These are phyloP conservation scores for Paramecium bursaria DNA, from an alignment of 73 alveolate genomes.

Conservation along the genomic window DNA sequence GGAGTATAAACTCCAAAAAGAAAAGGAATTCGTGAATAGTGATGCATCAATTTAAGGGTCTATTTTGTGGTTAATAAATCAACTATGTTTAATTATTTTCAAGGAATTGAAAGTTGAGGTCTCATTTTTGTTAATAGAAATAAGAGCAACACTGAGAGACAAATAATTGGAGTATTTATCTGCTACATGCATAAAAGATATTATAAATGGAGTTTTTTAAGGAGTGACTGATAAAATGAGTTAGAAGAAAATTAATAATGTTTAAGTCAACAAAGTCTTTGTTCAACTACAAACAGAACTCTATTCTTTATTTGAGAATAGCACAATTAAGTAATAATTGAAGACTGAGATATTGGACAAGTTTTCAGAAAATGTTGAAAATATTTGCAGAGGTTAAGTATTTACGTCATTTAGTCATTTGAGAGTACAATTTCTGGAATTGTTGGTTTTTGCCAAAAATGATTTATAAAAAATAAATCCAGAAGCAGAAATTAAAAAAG, in stretches of 20 bases:
- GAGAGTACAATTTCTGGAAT: slow-evolving; percentile 52
- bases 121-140: neutral
- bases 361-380: slow-evolving; percentile 63
- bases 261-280: neutral
- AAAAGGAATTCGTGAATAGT: slow-evolving; percentile 27
- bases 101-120: slow-evolving; percentile 37
- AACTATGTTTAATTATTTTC: slow-evolving; percentile 4
- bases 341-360: slow-evolving; percentile 61
- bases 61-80: slow-evolving; percentile 21
- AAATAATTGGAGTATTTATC: slow-evolving; percentile 27
- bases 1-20: slow-evolving; percentile 1
- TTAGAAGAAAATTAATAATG: slow-evolving; percentile 61
- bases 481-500: slow-evolving; percentile 17
- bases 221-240: slow-evolving; percentile 63
- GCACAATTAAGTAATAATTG: slow-evolving; percentile 20
- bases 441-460: slow-evolving; percentile 48
- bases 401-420: slow-evolving; percentile 64
- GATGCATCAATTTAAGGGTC: slow-evolving; percentile 34
- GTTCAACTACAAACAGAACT: slow-evolving; percentile 4
- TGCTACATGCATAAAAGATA: slow-evolving; percentile 44
- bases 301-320: slow-evolving; percentile 49
- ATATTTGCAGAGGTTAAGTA: slow-evolving; percentile 66
- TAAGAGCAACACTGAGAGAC: slow-evolving; percentile 50
- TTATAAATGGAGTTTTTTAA: slow-evolving; percentile 46
- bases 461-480: slow-evolving; percentile 20